Conservation (phyloP, 139 green algal genomes). For the Diplosphaera chodatii region DNA sequence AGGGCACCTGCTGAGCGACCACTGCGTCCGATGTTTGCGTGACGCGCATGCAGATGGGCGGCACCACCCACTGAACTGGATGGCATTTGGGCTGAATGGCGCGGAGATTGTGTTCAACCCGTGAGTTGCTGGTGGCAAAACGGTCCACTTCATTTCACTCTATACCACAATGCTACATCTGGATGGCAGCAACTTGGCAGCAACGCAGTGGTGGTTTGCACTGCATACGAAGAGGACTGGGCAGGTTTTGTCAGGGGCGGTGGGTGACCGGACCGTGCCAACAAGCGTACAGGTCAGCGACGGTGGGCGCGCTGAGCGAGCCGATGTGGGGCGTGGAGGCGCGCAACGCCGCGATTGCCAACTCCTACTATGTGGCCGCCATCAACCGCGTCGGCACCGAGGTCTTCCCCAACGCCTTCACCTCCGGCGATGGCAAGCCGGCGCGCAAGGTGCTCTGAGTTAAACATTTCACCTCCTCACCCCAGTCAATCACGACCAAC, state of each 20-base stretch:
- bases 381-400: constrained; percentile 97
- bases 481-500: too few relatives aligned
- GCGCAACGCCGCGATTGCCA: constrained; percentile 86
- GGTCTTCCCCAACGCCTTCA: constrained; percentile 91
- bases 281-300: constrained; percentile 52
- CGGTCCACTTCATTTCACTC: too few relatives aligned
- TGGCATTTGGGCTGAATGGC: constrained; percentile 92
- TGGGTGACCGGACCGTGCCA: too few relatives aligned
- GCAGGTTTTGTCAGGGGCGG: too few relatives aligned
- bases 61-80: constrained; percentile 96
- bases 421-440: constrained; percentile 79
- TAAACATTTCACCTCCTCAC: too few relatives aligned
- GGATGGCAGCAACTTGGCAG: too few relatives aligned
- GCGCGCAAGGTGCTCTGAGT: constrained; percentile 86
- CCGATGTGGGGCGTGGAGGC: constrained; percentile 83
- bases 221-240: too few relatives aligned
- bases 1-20: too few relatives aligned
- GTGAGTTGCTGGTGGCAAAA: background rate
- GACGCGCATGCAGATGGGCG: constrained; percentile 75
- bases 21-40: too few relatives aligned
- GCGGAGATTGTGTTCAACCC: constrained; percentile 98
- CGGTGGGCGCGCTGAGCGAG: constrained; percentile 82
- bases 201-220: too few relatives aligned
- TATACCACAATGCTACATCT: too few relatives aligned
- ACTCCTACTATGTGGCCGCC: constrained; percentile 63